phyloP scores from a whole-genome alignment of 495 filamentous ascomycete genomes.

The Penicillium steckii region DNA sequence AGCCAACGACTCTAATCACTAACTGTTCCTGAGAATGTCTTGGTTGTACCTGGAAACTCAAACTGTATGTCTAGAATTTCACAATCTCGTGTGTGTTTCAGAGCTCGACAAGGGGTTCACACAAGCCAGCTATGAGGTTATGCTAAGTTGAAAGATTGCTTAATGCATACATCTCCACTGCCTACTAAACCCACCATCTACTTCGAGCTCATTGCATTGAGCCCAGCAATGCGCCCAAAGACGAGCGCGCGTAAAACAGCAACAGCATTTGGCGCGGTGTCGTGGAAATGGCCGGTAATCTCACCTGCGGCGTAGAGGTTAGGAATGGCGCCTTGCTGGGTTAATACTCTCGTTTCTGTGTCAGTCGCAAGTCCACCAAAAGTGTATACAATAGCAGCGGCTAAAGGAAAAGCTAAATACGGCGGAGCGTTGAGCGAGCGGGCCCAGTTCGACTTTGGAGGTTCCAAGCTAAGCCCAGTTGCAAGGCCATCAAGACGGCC shows the following conservation, averaged over 20 bases:
- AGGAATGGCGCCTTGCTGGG: slow-evolving; percentile 5
- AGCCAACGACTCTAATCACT: too few relatives aligned
- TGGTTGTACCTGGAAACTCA: neutral
- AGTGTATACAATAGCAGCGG: slow-evolving; percentile 6
- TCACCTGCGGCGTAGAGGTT: slow-evolving; percentile 5
- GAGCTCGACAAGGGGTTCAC: neutral
- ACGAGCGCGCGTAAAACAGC: slow-evolving; percentile 4
- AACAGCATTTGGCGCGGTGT: slow-evolving; percentile 4
- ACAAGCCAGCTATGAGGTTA: neutral
- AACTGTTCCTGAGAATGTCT: neutral
- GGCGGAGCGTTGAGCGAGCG: slow-evolving; percentile 2
- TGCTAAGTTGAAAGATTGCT: neutral
- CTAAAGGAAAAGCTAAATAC: slow-evolving; percentile 2
- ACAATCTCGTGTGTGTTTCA: neutral
- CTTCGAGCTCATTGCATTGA: slow-evolving; percentile 2
- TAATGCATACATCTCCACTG: neutral
- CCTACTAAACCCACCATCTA: slow-evolving; percentile 1
- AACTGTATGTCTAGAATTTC: neutral
- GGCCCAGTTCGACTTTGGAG: slow-evolving; percentile 4
- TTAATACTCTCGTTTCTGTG: neutral
- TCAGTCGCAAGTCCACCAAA: slow-evolving; percentile 6
- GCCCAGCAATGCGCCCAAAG: slow-evolving; percentile 5
- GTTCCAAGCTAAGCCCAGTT: neutral
- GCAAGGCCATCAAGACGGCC: slow-evolving; percentile 4
- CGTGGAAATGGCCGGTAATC: slow-evolving; percentile 5